Percentiles rank a stretch among this genome's conserved stretches.
phyloP scores from a whole-genome alignment of 1,284 basidiomycete genomes.

The Cryptococcus sp. region DNA sequence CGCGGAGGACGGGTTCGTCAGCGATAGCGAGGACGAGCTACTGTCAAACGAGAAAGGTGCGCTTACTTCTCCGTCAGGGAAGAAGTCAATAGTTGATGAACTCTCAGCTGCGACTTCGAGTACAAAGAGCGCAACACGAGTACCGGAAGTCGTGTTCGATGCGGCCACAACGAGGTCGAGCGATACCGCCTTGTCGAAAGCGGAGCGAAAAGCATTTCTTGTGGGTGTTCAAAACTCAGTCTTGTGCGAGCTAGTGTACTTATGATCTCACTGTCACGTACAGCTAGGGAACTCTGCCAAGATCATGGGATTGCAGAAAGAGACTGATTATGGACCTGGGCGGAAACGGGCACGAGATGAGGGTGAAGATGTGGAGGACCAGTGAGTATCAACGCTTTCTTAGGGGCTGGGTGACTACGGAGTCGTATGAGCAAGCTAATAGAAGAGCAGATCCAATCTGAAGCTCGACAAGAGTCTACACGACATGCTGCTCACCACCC shows the following conservation, averaged over 20 bases:
- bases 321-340: constrained; percentile 20
- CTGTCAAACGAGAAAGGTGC: constrained; percentile 12
- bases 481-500: constrained; percentile 48
- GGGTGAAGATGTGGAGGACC: constrained; percentile 39
- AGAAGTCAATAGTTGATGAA: neutral
- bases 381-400: constrained; percentile 24
- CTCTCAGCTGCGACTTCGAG: neutral
- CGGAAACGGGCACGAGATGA: constrained; percentile 26
- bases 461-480: constrained; percentile 53
- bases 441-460: constrained; percentile 36
- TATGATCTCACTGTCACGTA: neutral
- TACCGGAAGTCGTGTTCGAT: constrained; percentile 50
- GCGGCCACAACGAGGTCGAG: constrained; percentile 9
- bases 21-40: constrained; percentile 45
- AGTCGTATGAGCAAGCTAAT: neutral
- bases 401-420: neutral
- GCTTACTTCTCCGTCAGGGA: neutral
- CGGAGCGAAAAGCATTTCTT: constrained; percentile 50
- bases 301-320: constrained; percentile 46
- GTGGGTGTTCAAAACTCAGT: constrained; percentile 21
- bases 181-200: constrained; percentile 33
- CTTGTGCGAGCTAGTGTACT: neutral
- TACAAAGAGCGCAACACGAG: constrained; percentile 1
- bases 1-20: constrained; percentile 42
- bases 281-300: constrained; percentile 50